Base-by-base conservation (phyloP, 2,329 filamentous ascomycete species). In the Cladophialophora psammophila region DNA sequence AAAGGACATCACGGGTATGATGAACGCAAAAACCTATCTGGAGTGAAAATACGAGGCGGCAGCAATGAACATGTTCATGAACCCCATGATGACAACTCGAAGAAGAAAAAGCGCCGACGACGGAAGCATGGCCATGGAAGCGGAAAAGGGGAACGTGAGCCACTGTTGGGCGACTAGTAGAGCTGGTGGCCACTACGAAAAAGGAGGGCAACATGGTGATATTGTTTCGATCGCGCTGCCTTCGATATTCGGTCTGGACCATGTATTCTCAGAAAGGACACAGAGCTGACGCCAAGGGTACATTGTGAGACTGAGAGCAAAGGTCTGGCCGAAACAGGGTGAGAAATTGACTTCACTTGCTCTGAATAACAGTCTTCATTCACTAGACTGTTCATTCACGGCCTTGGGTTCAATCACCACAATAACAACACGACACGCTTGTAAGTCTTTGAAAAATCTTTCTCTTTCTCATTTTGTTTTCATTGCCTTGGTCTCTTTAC, bases 31-130 rank as follows among this genome's bases (percentile, higher is more conserved):
- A 40, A 66, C 40, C 20, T 18, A 40, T 58, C 54, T 2, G 26
- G 35, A 6, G 50, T 55, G n/a, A 65, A 63, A 15, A 36, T 59
- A 45, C 45, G 55, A 54, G 62, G 50, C 34, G 57, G 60, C n/a
- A 45, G 48, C 13, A 9, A 63, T 18, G 42, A 60, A 18, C 38
- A 64, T 12, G 13, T 40, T 18, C 45, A 20, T 20, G 53, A 57
- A 32, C 60, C 53, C 32, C 60, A 56, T n/a, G 59, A 59, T 15
- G 62, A 62, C 26, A 38, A 36, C 5, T 50, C 54, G 34, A 67
- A 65, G 36, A 71, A 71, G 68, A 71, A 70, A 55, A 71, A 71
- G 58, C 63, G 61, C 31, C 60, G 65, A 31, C 20, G 50, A 62
- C 60, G 54, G 32, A 71, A 71, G 52, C 38, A 66, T 36, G 58